phyloP scores from a whole-genome alignment of 106 monocot species.

The Acorus calamus region DNA sequence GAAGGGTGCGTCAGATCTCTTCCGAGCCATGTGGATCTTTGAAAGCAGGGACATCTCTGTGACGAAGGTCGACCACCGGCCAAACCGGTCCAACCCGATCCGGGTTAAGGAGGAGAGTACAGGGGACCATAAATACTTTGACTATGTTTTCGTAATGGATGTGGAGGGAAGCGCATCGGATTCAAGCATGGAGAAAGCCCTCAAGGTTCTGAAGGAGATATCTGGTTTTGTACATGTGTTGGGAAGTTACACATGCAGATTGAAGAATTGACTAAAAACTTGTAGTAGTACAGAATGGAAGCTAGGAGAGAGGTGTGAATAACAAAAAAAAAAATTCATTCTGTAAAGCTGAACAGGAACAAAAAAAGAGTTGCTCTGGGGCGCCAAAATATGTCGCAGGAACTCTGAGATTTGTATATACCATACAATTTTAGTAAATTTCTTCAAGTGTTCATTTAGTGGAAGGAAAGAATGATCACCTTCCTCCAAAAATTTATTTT shows the following conservation, averaged over 20 bases:
- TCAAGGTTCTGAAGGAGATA: constrained; percentile 23
- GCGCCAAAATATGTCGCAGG: too few relatives aligned
- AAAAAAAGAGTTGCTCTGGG: too few relatives aligned
- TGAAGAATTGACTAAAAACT: background rate
- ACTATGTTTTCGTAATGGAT: constrained; percentile 56
- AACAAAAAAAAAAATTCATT: too few relatives aligned
- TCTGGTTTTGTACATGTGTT: constrained; percentile 42
- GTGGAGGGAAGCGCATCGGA: constrained; percentile 36
- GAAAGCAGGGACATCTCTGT: constrained; percentile 41
- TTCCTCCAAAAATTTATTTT: too few relatives aligned
- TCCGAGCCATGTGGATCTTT: constrained; percentile 45
- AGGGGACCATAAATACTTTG: constrained; percentile 4
- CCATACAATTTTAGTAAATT: too few relatives aligned
- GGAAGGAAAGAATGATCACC: too few relatives aligned
- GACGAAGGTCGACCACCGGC: constrained; percentile 50
- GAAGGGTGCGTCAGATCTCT: constrained; percentile 43
- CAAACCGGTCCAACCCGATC: constrained; percentile 40
- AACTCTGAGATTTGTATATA: too few relatives aligned
- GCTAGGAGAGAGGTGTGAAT: background rate
- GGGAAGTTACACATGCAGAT: constrained; percentile 26
- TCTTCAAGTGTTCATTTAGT: too few relatives aligned
- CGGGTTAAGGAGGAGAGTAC: constrained; percentile 14
- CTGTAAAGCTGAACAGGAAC: too few relatives aligned
- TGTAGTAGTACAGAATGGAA: background rate
- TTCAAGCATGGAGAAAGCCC: constrained; percentile 11